Evolutionary conservation across 495 filamentous ascomycete species (phyloP).

Genomic region (Lentithecium fluviatile): DNA sequence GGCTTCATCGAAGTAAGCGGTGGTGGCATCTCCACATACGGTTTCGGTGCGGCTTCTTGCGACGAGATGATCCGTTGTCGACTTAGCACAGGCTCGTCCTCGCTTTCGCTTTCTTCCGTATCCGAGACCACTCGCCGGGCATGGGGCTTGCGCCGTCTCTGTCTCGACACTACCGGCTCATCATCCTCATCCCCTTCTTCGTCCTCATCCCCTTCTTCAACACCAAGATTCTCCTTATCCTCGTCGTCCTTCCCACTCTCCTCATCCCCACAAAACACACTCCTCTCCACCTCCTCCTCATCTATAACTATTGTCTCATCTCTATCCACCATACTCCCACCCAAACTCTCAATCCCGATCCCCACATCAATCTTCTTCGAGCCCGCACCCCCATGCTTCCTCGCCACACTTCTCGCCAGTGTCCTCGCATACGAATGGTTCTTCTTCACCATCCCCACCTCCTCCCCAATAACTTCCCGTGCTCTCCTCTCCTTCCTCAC

Average conservation of each 20-base stretch:
- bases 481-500: conserved; percentile 9
- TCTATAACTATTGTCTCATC: conserved; percentile 10
- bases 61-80: background rate
- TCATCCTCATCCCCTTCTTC: conserved; percentile 20
- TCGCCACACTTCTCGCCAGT: conserved; percentile 5
- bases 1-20: conserved; percentile 6
- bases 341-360: background rate
- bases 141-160: background rate
- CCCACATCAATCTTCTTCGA: background rate
- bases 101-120: conserved; percentile 3
- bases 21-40: background rate
- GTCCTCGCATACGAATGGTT: conserved; percentile 21
- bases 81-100: conserved; percentile 1
- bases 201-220: background rate
- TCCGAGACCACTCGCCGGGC: background rate
- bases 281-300: conserved; percentile 37
- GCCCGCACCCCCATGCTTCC: conserved; percentile 4
- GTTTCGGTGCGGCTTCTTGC: background rate
- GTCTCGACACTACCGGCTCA: conserved; percentile 11
- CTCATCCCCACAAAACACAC: conserved; percentile 37
- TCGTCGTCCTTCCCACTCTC: conserved; percentile 17
- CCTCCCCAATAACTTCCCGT: background rate
- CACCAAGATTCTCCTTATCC: conserved; percentile 2
- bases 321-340: background rate
- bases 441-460: background rate